phyloP scores from a whole-genome alignment of 2,329 filamentous ascomycete genomes.

The Simplicillium sp. region DNA sequence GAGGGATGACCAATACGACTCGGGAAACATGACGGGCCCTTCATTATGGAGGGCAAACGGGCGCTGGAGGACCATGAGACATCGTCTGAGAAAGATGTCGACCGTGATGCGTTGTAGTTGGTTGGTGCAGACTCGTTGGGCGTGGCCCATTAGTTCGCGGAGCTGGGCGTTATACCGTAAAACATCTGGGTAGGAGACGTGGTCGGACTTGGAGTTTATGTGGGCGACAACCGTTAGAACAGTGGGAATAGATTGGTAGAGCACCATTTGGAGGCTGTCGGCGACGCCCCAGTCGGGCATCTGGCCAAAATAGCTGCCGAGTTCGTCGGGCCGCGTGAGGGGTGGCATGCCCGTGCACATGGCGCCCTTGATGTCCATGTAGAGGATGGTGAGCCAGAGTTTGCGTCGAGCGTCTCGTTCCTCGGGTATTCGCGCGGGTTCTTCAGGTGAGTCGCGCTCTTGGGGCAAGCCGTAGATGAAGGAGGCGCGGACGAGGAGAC shows the following conservation, averaged over 20 bases:
- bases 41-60: slow-evolving; percentile 23
- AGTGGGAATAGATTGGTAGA: slow-evolving; percentile 20
- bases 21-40: slow-evolving; percentile 20
- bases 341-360: slow-evolving; percentile 25
- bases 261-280: slow-evolving; percentile 20
- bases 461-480: slow-evolving; percentile 25
- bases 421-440: slow-evolving; percentile 12
- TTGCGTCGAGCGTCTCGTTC: slow-evolving; percentile 18
- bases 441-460: slow-evolving; percentile 14
- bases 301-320: slow-evolving; percentile 14
- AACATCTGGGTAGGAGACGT: slow-evolving; percentile 22
- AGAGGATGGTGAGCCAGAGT: slow-evolving; percentile 25
- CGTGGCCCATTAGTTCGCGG: slow-evolving; percentile 21
- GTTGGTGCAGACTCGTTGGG: slow-evolving; percentile 16
- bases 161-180: slow-evolving; percentile 20
- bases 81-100: slow-evolving; percentile 23
- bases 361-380: slow-evolving; percentile 24
- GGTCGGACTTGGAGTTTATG: slow-evolving; percentile 20
- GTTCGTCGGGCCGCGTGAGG: slow-evolving; percentile 19
- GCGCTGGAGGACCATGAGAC: slow-evolving; percentile 24
- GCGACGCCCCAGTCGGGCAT: slow-evolving; percentile 16
- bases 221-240: slow-evolving; percentile 19
- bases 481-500: slow-evolving; percentile 21
- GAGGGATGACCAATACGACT: slow-evolving; percentile 26
- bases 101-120: slow-evolving; percentile 22